Conservation (phyloP, 352 stramenopile genomes). For the Thraustotheca clavata region DNA sequence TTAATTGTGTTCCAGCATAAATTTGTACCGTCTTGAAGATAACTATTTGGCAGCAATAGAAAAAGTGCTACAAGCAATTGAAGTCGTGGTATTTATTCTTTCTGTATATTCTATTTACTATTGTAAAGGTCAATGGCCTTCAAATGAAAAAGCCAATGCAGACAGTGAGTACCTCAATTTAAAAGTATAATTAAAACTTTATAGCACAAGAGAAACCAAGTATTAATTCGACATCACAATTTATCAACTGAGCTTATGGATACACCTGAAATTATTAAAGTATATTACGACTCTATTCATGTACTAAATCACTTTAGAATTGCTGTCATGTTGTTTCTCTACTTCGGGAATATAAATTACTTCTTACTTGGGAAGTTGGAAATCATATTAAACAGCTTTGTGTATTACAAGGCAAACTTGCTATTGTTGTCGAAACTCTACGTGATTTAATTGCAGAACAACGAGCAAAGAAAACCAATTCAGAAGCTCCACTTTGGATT, state of each 20-base stretch:
- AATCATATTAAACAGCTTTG: constrained; percentile 12
- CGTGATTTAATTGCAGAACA: constrained; percentile 3
- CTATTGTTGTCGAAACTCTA: constrained; percentile 4
- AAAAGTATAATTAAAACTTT: no score
- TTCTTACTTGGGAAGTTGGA: constrained; percentile 4
- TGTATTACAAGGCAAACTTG: constrained; percentile 18
- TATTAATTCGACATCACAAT: no score
- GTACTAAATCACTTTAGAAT: constrained; percentile 9
- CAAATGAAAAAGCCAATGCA: not conserved
- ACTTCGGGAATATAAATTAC: not conserved
- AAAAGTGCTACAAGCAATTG: not conserved
- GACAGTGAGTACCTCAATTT: no score
- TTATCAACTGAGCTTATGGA: not conserved
- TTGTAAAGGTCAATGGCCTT: not conserved
- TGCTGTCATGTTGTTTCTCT: not conserved
- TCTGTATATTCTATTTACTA: no score
- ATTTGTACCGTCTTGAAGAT: not conserved
- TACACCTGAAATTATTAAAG: not conserved
- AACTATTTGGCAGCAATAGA: not conserved
- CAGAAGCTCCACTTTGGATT: not conserved
- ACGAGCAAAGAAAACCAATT: not conserved
- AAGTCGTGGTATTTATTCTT: not conserved
- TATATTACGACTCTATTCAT: not conserved
- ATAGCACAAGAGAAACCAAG: no score
- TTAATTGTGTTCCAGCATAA: not conserved